These are phyloP conservation scores for Lecanicillium sp. DNA, from an alignment of 2,329 filamentous ascomycete species.

Conservation along the genomic window DNA sequence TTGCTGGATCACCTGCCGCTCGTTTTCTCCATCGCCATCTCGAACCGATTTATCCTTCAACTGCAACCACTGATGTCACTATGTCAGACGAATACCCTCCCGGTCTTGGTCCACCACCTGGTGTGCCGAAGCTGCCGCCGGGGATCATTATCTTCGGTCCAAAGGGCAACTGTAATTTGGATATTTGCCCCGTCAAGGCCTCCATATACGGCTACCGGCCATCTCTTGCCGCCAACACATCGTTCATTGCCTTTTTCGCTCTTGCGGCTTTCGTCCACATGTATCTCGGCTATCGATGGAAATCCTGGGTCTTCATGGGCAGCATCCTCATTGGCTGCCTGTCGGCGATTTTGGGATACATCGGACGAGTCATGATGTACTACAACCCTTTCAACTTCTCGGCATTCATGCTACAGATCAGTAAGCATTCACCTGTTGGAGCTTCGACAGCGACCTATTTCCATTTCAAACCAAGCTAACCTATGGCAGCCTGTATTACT, in stretches of 20 bases:
- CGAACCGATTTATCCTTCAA: no score
- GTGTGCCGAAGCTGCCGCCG: constrained; percentile 14
- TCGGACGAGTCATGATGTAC: constrained; percentile 48
- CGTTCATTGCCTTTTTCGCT: constrained; percentile 35
- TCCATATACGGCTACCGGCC: constrained; percentile 38
- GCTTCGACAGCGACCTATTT: not conserved
- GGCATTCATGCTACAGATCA: constrained; percentile 60
- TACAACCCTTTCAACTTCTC: constrained; percentile 50
- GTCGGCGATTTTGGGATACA: constrained; percentile 55
- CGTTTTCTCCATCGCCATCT: no score
- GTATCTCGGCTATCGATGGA: constrained; percentile 33
- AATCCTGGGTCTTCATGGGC: constrained; percentile 36
- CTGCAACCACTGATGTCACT: no score
- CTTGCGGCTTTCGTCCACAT: constrained; percentile 37
- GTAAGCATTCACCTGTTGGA: constrained; percentile 24
- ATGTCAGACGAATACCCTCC: no score
- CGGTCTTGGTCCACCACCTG: no score
- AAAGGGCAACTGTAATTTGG: constrained; percentile 40
- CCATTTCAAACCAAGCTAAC: not conserved
- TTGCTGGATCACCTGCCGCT: no score
- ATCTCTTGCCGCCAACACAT: constrained; percentile 37
- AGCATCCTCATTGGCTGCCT: constrained; percentile 49
- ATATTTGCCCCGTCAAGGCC: constrained; percentile 35
- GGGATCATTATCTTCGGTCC: constrained; percentile 33
- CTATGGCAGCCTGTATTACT: constrained; percentile 43